These are phyloP conservation scores for Saccharomycopsis schoenii DNA, from an alignment of 805 yeast genomes.

Conservation along the genomic window DNA sequence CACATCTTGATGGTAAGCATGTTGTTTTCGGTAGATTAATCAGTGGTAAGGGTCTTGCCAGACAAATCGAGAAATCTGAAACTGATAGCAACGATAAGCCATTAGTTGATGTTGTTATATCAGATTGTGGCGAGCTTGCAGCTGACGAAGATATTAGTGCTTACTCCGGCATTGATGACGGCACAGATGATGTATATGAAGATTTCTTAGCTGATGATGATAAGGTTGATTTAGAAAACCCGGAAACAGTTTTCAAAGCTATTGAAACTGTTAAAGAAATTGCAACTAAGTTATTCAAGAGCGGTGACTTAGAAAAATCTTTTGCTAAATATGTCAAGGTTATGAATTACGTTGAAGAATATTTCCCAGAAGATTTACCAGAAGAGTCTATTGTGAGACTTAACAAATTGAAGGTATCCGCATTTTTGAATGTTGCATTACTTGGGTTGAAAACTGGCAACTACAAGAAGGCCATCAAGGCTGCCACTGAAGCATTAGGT, in stretches of 20 bases:
- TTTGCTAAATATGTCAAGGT: conserved; percentile 67
- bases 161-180: conserved; percentile 47
- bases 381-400: conserved; percentile 42
- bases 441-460: conserved; percentile 57
- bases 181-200: conserved; percentile 78
- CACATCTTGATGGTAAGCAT: conserved; percentile 92
- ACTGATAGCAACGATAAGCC: conserved; percentile 70
- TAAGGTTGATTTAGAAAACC: conserved; percentile 44
- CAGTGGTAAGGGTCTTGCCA: conserved; percentile 69
- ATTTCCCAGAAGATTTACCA: conserved; percentile 59
- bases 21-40: conserved; percentile 92
- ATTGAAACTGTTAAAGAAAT: conserved; percentile 57
- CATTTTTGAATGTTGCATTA: conserved; percentile 64
- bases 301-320: conserved; percentile 47
- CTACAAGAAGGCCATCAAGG: conserved; percentile 42
- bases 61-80: conserved; percentile 62
- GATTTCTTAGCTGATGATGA: conserved; percentile 68
- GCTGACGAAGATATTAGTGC: conserved; percentile 44
- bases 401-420: conserved; percentile 48
- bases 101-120: conserved; percentile 53
- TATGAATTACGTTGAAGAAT: conserved; percentile 55
- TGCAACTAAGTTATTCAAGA: conserved; percentile 69
- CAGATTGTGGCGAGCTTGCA: conserved; percentile 63
- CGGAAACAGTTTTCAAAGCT: conserved; percentile 61
- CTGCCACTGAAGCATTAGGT: conserved; percentile 59